Base-by-base conservation (phyloP, 345 rosid species). In the Tarenaya hassleriana region DNA sequence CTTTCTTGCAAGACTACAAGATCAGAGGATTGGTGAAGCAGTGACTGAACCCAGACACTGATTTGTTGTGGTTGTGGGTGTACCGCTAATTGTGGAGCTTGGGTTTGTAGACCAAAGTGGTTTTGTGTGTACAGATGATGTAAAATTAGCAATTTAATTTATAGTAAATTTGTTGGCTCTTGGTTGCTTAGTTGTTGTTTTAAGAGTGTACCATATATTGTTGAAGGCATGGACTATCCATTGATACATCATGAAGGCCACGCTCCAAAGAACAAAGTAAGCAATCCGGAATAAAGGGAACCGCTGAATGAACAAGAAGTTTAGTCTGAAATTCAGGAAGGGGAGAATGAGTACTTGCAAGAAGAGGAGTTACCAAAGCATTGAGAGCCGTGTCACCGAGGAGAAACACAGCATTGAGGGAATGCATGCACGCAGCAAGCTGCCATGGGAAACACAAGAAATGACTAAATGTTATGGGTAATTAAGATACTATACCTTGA, bases 371-470 rank as follows among this genome's bases (percentile, higher is more conserved):
- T 79, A 81, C 98, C 87, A 92, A 47, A 62, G 77, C 62, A 73
- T 83, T 92, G 62, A 88, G 70, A 37, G 72, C 34, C 27, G 76
- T 38, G 71, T 92, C 98, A 33, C 98, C 91, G 8, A 88, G 73
- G 47, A 92, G 90, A 66, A 83, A 77, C 49, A 85, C 67, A 18
- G 75, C 86, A 67, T 92, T 92, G 74, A 88, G 49, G 4, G 98
- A 88, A 69, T 92, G 98, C 94, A 88, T 77, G 66, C 88, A 70
- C 38, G 69, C 74, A 68, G 72, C 69, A 8, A 88, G 63, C 98
- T 92, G 85, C 77, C 68, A 37, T 67, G 29, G 50, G 46, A 71
- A 21, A 42, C 31, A 61, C 55, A 59, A 29, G 52, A 47, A 16
- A 49, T 29, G 33, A 31, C 37, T 38, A n/a, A 20, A 32, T 4